Base-by-base conservation (phyloP, 108 stramenopile genomes). In the Aureococcus anophagefferens region DNA sequence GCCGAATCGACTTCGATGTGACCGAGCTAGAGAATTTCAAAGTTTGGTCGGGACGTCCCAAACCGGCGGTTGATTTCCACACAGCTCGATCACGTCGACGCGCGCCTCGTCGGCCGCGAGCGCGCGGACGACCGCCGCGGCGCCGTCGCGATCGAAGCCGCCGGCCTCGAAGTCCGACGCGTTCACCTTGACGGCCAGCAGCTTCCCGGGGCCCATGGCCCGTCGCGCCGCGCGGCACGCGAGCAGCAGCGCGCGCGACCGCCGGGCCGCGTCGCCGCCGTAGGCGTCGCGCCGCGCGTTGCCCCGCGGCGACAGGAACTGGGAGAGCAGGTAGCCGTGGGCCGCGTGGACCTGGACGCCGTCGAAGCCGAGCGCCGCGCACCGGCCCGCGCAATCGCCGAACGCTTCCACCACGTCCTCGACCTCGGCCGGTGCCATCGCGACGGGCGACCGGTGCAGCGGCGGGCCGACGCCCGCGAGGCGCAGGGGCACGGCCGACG, bases 321-420 rank as follows among this genome's bases (percentile, higher is more conserved):
- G 74, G 33, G 84, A 83, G 46, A 88, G 67, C 68, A 88, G 68
- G 62, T 88, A 88, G n/a, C 87, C 87, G 65, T 88, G 82, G 66
- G 84, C 76, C n/a, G 35, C 70, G 75, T 88, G 87, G 46, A 88
- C 34, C 68, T 85, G 83, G 33, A 88, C 67, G 62, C 84, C 84
- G 68, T 88, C 87, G 68, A 88, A 88, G 37, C 87, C 87, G 36
- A 79, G 78, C 34, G 75, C 74, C 64, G 76, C 66, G 37, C 80
- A 79, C 9, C 66, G 62, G 35, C 65, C 64, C 34, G 85, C 85
- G 17, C 69, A 79, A n/a, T 68, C 30, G 31, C 74, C 85, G 65
- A 69, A 88, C 64, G 83, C 83, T 34, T 72, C 36, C 62, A 82
- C 68, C 32, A 76, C 68, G n/a, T 30, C 62, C 36, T 79, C 51